These are phyloP conservation scores for Botrytis squamosa DNA, from an alignment of 2,329 filamentous ascomycete species.

Conservation along the genomic window DNA sequence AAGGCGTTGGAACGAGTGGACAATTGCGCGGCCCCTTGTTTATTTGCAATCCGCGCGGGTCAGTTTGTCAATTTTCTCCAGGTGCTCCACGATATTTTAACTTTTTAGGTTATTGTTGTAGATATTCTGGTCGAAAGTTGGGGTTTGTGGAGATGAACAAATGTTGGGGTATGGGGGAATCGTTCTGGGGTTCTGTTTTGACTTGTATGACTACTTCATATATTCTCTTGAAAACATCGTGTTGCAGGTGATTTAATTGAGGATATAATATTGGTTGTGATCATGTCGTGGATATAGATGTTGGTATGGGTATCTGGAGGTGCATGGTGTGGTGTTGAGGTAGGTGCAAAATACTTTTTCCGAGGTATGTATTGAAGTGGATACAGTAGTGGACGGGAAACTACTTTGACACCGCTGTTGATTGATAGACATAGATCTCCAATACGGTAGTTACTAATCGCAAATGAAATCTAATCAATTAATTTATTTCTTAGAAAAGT, in stretches of 20 bases:
- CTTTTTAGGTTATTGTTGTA: background rate
- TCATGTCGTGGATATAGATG: background rate
- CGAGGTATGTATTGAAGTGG: background rate
- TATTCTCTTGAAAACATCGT: background rate
- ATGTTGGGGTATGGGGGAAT: constrained; percentile 5
- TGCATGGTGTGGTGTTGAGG: background rate
- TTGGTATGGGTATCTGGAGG: background rate
- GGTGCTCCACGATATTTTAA: background rate
- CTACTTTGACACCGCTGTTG: background rate
- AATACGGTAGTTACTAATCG: background rate
- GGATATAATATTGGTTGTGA: background rate
- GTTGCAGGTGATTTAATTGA: background rate
- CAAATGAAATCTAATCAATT: background rate
- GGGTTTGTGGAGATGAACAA: background rate
- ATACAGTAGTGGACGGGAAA: background rate
- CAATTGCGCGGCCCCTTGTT: background rate
- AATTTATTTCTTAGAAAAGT: background rate
- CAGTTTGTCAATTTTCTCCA: background rate
- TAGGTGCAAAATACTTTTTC: background rate
- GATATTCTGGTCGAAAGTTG: background rate
- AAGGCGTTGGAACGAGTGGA: background rate
- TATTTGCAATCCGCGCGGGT: background rate
- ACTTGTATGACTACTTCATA: background rate
- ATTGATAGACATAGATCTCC: background rate
- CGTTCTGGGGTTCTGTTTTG: background rate